Base-by-base conservation (phyloP, 1,284 basidiomycete species). In the Sphagnurus paluster region DNA sequence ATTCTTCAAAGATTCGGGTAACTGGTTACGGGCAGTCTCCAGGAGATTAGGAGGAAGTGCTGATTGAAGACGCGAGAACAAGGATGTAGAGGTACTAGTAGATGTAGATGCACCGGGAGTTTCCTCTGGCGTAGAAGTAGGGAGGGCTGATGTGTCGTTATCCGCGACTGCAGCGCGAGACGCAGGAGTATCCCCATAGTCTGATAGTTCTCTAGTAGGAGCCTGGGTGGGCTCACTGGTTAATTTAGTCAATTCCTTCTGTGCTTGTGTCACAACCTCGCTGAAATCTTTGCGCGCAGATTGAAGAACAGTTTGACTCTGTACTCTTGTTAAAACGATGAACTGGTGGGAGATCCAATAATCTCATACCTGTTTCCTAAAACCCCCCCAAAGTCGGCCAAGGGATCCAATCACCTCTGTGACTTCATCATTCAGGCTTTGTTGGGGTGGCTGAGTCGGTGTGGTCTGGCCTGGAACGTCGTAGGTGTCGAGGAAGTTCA, bases 381-480 rank as follows among this genome's bases (percentile, higher is more conserved):
- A 87, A 13, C 89, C 87, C 38, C 92, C 91, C 92, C 92, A 96
- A 63, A 93, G 86, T 46, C 81, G 75, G 29, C 84, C 86, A n/a
- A 94, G 70, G 57, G 88, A 84, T 16, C 87, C 88, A 41, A 94
- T 80, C 17, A 93, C 91, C 62, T 95, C 87, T 3, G 77, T 77
- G 6, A 96, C 90, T 65, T 95, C 93, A 56, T 93, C 86, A 60
- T 94, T 86, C 39, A 95, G 70, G 46, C 76, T 81, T 39, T 79
- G 84, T 52, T 82, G 78, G 9, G 74, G 63, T 46, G 70, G 69
- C n/a, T 39, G 48, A 14, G 48, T 26, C 26, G 53, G 34, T 29
- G 83, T 79, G 10, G 66, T 65, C 8, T 75, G 59, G 5, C 71
- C 75, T 13, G 75, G 59, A 9, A 84, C 63, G 47, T 84, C 80